These are phyloP conservation scores for Beta vulgaris DNA, from an alignment of 148 eudicot species.

Conservation along the genomic window DNA sequence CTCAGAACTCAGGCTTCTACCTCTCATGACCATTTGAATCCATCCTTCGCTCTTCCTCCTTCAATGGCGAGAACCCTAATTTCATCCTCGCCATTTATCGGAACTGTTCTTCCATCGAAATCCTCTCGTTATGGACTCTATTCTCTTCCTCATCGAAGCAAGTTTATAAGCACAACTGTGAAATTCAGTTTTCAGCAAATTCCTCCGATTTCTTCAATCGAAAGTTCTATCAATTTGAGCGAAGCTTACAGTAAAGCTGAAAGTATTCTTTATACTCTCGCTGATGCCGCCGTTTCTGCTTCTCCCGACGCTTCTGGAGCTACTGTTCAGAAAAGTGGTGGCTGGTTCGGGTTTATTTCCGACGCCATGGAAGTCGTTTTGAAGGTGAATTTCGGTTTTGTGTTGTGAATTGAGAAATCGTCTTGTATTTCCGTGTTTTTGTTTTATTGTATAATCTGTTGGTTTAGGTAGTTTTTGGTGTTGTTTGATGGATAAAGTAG, in stretches of 20 bases:
- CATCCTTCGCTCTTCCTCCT: not conserved
- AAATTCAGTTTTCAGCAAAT: constrained; percentile 59
- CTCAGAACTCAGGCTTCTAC: not conserved
- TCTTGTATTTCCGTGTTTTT: not conserved
- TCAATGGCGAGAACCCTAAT: constrained; percentile 91
- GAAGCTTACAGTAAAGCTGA: constrained; percentile 56
- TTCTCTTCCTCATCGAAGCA: constrained; percentile 33
- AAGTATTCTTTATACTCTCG: constrained; percentile 72
- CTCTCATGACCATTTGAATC: constrained; percentile 28
- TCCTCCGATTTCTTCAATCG: constrained; percentile 49
- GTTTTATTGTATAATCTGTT: not conserved
- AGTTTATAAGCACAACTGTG: constrained; percentile 48
- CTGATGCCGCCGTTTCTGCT: constrained; percentile 88
- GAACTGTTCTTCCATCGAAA: constrained; percentile 47
- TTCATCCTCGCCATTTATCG: constrained; percentile 69
- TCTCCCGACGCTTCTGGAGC: constrained; percentile 38
- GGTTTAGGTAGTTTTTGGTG: not conserved
- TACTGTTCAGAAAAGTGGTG: constrained; percentile 65
- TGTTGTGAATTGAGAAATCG: not conserved
- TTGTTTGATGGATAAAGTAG: not conserved
- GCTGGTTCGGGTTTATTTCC: constrained; percentile 92
- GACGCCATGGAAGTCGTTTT: constrained; percentile 96
- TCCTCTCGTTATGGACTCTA: constrained; percentile 34
- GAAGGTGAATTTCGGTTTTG: constrained; percentile 45
- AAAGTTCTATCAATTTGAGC: constrained; percentile 40